A percentile compares a stretch with the other conserved stretches of the same genome.
These are phyloP conservation scores for Lotus japonicus DNA, from an alignment of 306 rosid genomes.

Conservation along the genomic window DNA sequence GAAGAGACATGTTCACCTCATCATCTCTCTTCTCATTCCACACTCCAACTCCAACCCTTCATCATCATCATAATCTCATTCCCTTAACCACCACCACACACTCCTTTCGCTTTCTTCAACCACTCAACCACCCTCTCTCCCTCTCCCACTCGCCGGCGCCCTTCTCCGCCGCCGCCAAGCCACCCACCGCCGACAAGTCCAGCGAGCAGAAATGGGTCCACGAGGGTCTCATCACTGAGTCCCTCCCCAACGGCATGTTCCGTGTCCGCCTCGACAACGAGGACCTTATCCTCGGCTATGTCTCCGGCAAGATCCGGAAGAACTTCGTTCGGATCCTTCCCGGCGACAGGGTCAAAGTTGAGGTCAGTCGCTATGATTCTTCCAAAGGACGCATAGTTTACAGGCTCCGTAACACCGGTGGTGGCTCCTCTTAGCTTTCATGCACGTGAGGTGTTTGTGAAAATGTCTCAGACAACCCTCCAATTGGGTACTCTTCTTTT, in stretches of 20 bases:
- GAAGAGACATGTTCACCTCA: constrained; percentile 18
- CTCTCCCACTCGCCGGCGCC: constrained; percentile 15
- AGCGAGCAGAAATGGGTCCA: constrained; percentile 42
- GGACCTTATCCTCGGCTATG: constrained; percentile 42
- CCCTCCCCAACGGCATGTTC: constrained; percentile 52
- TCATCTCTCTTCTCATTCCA: constrained; percentile 12
- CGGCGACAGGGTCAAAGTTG: constrained; percentile 43
- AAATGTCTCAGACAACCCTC: not conserved
- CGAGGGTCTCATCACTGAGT: constrained; percentile 46
- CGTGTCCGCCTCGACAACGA: constrained; percentile 45
- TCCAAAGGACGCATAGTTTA: constrained; percentile 47
- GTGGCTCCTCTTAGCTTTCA: not conserved
- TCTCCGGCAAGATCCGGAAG: constrained; percentile 47
- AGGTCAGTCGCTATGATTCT: constrained; percentile 45
- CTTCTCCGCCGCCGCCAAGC: constrained; percentile 13
- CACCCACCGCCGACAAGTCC: constrained; percentile 31
- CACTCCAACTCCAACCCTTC: constrained; percentile 17
- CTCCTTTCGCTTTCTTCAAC: not conserved
- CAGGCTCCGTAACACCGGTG: constrained; percentile 18
- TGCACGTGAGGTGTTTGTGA: constrained; percentile 11
- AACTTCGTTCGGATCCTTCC: constrained; percentile 40
- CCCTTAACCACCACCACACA: not conserved
- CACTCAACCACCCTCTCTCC: constrained; percentile 1
- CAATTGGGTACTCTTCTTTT: not conserved
- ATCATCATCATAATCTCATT: not conserved